A percentile compares a stretch with the other conserved stretches of the same genome.
phyloP scores from a whole-genome alignment of 345 rosid species.

The Gynandropsis gynandra region DNA sequence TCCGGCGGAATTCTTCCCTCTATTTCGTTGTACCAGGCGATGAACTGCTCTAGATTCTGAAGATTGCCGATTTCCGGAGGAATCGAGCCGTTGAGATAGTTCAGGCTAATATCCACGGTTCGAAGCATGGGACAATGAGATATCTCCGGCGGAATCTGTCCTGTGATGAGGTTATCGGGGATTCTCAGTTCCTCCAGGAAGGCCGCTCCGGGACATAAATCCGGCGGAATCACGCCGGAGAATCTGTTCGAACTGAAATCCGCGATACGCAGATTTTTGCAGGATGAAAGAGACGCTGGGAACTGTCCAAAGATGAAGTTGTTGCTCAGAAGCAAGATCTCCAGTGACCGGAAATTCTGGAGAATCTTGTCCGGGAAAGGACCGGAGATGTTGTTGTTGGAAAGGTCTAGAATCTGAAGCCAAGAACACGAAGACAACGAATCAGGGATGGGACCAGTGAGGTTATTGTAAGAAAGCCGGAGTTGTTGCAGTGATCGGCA shows the following conservation, averaged over 20 bases:
- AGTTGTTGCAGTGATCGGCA: slow-evolving; percentile 60
- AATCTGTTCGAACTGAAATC: slow-evolving; percentile 81
- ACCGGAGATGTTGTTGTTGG: slow-evolving; percentile 83
- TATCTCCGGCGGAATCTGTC: slow-evolving; percentile 63
- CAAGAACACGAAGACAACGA: slow-evolving; percentile 60
- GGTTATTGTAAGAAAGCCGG: slow-evolving; percentile 61
- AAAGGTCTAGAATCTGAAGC: slow-evolving; percentile 66
- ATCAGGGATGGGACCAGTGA: slow-evolving; percentile 64
- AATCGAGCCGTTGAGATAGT: slow-evolving; percentile 75
- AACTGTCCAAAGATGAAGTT: slow-evolving; percentile 67
- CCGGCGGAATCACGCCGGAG: slow-evolving; percentile 63
- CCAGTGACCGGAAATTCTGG: slow-evolving; percentile 46
- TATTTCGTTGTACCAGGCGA: slow-evolving; percentile 84
- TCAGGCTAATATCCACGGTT: slow-evolving; percentile 73
- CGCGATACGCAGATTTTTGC: slow-evolving; percentile 51
- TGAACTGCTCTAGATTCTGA: slow-evolving; percentile 74
- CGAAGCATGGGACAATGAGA: slow-evolving; percentile 76
- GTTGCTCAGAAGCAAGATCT: slow-evolving; percentile 55
- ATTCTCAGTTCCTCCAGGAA: slow-evolving; percentile 69
- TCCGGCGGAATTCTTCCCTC: slow-evolving; percentile 74
- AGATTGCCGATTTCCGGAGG: slow-evolving; percentile 76
- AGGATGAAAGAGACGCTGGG: slow-evolving; percentile 57
- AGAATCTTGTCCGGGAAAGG: slow-evolving; percentile 60
- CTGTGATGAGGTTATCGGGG: slow-evolving; percentile 69
- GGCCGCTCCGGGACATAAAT: slow-evolving; percentile 79